Conservation (phyloP, 306 rosid species). For the Hippophae gyantsensis region DNA sequence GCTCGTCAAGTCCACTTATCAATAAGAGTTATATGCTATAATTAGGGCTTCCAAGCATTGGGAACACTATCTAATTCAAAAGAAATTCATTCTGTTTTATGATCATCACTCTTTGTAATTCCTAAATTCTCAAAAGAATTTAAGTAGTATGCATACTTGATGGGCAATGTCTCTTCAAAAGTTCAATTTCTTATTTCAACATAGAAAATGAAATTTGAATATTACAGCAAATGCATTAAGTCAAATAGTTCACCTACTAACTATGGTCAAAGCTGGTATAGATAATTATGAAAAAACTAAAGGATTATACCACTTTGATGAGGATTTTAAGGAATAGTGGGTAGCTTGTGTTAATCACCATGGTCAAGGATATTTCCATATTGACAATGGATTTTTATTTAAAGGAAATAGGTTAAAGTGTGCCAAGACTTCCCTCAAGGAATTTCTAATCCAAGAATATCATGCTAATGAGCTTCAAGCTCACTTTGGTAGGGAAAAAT, state of each 20-base stretch:
- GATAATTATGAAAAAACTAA: not conserved
- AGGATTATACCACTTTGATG: not conserved
- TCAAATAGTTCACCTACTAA: too few species aligned
- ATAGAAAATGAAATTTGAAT: too few species aligned
- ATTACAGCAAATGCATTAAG: too few species aligned
- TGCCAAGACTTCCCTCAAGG: not conserved
- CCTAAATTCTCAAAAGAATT: not conserved
- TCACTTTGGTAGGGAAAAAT: too few species aligned
- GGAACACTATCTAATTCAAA: too few species aligned
- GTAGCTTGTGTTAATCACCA: too few species aligned
- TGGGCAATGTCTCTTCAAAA: too few species aligned
- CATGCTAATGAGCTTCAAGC: not conserved
- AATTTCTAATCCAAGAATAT: not conserved
- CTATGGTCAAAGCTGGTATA: too few species aligned
- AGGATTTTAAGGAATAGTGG: not conserved
- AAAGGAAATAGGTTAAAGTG: not conserved
- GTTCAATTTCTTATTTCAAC: too few species aligned
- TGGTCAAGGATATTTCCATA: too few species aligned
- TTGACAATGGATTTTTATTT: not conserved
- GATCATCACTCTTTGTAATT: not conserved
- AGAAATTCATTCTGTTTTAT: too few species aligned
- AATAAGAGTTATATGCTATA: not conserved
- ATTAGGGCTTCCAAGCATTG: not conserved
- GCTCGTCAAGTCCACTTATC: not conserved
- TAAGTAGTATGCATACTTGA: too few species aligned